phyloP scores from a whole-genome alignment of 306 rosid species.

The Alnus glutinosa region DNA sequence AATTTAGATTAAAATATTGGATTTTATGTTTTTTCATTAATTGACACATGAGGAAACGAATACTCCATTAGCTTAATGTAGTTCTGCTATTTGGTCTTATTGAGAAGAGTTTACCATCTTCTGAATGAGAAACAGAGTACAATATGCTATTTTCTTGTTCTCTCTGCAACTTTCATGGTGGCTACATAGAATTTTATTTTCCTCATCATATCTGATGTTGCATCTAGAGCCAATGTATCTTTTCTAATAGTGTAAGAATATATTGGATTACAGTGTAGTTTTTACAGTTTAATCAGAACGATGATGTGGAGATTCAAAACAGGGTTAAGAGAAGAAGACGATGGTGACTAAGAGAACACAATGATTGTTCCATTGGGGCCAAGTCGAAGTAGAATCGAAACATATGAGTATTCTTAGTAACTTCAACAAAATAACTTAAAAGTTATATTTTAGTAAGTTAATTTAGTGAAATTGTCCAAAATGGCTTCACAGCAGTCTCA shows the following conservation, averaged over 20 bases:
- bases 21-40: background rate
- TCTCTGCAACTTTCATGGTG: background rate
- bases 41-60: slow-evolving; percentile 2
- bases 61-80: background rate
- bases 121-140: background rate
- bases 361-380: too few relatives aligned
- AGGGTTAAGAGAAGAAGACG: too few relatives aligned
- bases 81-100: background rate
- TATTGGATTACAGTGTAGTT: background rate
- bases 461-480: too few relatives aligned
- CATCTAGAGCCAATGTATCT: background rate
- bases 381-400: too few relatives aligned
- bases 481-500: too few relatives aligned
- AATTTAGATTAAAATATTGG: background rate
- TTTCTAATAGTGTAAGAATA: background rate
- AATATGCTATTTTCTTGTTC: background rate
- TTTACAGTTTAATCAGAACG: background rate
- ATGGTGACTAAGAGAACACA: too few relatives aligned
- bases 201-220: slow-evolving; percentile 1
- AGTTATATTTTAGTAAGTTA: too few relatives aligned
- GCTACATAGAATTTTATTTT: background rate
- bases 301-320: background rate
- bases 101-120: background rate
- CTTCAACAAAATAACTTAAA: too few relatives aligned
- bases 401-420: too few relatives aligned